Percentiles rank a stretch among this genome's conserved stretches.
phyloP scores from a whole-genome alignment of 108 stramenopile genomes.

The Skeletonema costatum region DNA sequence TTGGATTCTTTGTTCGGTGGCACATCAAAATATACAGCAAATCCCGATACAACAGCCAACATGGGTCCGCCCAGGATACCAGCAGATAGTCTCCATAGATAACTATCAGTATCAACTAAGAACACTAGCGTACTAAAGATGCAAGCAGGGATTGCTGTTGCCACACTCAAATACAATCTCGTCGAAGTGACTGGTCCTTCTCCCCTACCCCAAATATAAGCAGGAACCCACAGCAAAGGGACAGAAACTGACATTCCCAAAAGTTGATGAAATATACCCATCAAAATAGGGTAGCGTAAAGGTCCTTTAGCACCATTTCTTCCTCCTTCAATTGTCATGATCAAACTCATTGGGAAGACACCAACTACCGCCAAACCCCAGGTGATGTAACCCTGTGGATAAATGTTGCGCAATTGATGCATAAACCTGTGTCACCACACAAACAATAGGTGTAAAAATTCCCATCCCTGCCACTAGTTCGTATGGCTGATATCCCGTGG shows the following conservation, averaged over 20 bases:
- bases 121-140: slow-evolving; percentile 30
- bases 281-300: slow-evolving; percentile 29
- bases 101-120: slow-evolving; percentile 4
- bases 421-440: slow-evolving; percentile 55
- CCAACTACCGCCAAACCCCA: slow-evolving; percentile 27
- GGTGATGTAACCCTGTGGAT: slow-evolving; percentile 34
- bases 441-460: slow-evolving; percentile 33
- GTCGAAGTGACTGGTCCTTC: slow-evolving; percentile 7
- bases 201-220: slow-evolving; percentile 20
- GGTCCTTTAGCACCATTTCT: slow-evolving; percentile 27
- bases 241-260: slow-evolving; percentile 47
- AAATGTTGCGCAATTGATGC: slow-evolving; percentile 11
- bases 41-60: slow-evolving; percentile 10
- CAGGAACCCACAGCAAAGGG: slow-evolving; percentile 52
- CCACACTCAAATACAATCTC: neutral
- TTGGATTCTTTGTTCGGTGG: too few relatives aligned
- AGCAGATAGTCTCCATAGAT: slow-evolving; percentile 39
- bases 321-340: slow-evolving; percentile 26
- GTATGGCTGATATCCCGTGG: slow-evolving; percentile 32
- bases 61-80: slow-evolving; percentile 53
- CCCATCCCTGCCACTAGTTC: slow-evolving; percentile 34
- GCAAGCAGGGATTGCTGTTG: slow-evolving; percentile 2
- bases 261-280: slow-evolving; percentile 43
- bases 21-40: too few relatives aligned
- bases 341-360: slow-evolving; percentile 21